phyloP scores from a whole-genome alignment of 257 asterid genomes.

The Solanum rostratum region DNA sequence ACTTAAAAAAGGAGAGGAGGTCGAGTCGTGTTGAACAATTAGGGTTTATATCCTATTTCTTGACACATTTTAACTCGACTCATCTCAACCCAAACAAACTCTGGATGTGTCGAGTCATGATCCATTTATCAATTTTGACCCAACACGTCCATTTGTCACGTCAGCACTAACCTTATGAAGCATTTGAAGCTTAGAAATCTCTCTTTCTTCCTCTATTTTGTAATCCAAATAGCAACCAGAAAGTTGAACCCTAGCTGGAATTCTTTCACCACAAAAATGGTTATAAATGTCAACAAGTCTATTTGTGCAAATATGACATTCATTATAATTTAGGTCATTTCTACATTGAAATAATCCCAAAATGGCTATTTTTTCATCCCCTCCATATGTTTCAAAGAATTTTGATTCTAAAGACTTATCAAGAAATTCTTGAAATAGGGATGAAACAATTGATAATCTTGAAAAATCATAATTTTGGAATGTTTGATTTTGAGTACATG shows the following conservation, averaged over 20 bases:
- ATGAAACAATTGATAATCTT: constrained; percentile 17
- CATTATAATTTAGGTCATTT: constrained; percentile 22
- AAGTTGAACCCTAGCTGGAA: constrained; percentile 55
- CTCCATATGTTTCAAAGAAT: constrained; percentile 40
- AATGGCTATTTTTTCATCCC: constrained; percentile 22
- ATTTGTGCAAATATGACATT: constrained; percentile 38
- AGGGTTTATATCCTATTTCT: background rate
- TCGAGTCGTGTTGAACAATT: background rate
- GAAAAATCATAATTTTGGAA: constrained; percentile 8
- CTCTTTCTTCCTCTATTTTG: constrained; percentile 26
- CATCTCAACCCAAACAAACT: background rate
- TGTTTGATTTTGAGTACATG: constrained; percentile 30
- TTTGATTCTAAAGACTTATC: constrained; percentile 27
- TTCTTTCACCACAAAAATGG: constrained; percentile 18
- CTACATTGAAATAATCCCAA: constrained; percentile 57
- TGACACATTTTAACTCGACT: background rate
- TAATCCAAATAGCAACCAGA: constrained; percentile 50
- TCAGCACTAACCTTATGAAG: constrained; percentile 32
- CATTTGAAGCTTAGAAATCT: constrained; percentile 1
- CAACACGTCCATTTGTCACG: background rate
- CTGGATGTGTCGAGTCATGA: background rate
- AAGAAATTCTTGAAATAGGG: constrained; percentile 31
- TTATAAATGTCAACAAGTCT: constrained; percentile 19
- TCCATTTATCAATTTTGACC: background rate
- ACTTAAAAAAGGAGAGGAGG: background rate